Evolutionary conservation across 495 filamentous ascomycete species (phyloP).

Genomic region (Letharia lupina): DNA sequence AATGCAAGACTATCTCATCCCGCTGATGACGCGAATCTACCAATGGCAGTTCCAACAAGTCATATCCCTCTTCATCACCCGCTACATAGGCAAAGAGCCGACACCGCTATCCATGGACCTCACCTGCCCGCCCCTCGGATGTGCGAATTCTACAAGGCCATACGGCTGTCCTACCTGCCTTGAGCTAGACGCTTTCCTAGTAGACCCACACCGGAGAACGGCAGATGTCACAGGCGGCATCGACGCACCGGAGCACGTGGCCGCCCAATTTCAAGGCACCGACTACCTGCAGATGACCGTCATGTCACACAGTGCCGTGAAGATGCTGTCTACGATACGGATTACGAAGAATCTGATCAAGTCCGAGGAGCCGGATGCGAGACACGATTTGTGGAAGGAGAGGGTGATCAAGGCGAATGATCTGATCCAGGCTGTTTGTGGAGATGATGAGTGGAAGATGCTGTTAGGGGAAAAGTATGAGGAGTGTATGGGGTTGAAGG

Average conservation of each 20-base stretch:
- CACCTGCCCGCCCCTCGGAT: background rate
- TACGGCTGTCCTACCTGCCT: background rate
- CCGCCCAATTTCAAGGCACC: background rate
- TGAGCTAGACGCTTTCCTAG: background rate
- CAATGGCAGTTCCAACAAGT: slow-evolving; percentile 3
- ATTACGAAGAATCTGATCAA: background rate
- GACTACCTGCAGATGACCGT: background rate
- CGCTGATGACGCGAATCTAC: background rate
- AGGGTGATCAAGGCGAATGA: background rate
- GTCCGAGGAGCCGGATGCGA: background rate
- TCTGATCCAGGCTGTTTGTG: background rate
- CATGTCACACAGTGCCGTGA: background rate
- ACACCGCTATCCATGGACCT: background rate
- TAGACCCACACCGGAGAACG: background rate
- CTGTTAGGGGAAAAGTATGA: background rate
- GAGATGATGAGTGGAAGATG: background rate
- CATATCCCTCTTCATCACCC: background rate
- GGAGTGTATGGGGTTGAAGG: background rate
- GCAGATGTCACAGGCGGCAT: background rate
- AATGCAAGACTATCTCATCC: background rate
- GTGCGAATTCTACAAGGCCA: background rate
- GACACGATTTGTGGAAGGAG: background rate
- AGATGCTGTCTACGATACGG: background rate
- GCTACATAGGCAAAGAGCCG: background rate
- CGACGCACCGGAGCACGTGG: background rate